Evolutionary conservation across 108 stramenopile genomes (phyloP), one percentile per base, ranked within the genome.

Genomic region (Aureococcus anophagefferens): DNA sequence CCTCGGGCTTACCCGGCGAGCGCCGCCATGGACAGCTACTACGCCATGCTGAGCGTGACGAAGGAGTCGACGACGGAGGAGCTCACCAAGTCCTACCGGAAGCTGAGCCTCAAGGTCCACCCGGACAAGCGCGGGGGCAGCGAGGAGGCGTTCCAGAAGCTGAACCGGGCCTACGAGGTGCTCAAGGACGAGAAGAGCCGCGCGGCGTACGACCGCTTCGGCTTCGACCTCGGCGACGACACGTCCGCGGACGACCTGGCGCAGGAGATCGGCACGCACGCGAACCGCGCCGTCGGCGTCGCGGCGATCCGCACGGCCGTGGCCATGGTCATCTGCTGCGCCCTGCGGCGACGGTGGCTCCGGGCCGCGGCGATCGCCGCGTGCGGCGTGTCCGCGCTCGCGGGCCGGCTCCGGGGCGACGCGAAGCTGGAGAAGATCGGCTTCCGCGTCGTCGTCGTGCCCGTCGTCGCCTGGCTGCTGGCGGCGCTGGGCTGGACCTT

Each of bases 51-150:
- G 25, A 25, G 13, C 17, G 14, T 16, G 3, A 59, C 51, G 25
- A 16, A 11, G 25, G 14, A 16, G 21, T 59, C 51, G 51, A 44
- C 5, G 13, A 25, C 25, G 21, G 51, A 59, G 25, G 51, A 59
- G 21, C 7, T 59, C 21, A 25, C 51, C 7, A 59, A 59, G 51
- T 9, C 0, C 25, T 59, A 25, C 51, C 51, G 51, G 21, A 16
- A 84, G 78, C 68, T 85, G 40, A 83, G 84, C 0, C 84, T 85
- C 51, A 82, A 84, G 73, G 82, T 78, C 62, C 86, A 87, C 79
- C 86, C 86, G n/a, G 86, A 87, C 68, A 65, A 67, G 29, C 81
- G 70, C n/a, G 78, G 72, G 30, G 79, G 51, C 21, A 25, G 21
- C 25, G 25, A 59, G 51, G 51, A 59, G 21, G 25, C 14, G 63